These are phyloP conservation scores for Ciborinia camelliae DNA, from an alignment of 2,329 filamentous ascomycete genomes.

Conservation along the genomic window DNA sequence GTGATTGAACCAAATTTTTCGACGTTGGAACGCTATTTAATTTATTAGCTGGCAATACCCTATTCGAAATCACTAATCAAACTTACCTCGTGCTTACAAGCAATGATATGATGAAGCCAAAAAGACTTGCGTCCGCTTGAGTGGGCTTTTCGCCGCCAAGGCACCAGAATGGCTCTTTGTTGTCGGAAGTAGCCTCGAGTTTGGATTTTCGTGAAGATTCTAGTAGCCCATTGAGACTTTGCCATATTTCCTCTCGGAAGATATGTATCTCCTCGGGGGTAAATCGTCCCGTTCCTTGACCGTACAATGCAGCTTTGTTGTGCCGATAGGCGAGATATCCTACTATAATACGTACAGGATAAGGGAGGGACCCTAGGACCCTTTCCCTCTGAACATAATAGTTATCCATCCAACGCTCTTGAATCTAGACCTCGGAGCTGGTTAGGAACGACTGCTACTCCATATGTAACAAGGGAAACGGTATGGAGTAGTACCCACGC, in stretches of 20 bases:
- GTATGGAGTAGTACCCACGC: slow-evolving; percentile 37
- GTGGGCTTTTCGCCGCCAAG: slow-evolving; percentile 52
- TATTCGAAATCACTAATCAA: background rate
- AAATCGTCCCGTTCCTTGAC: slow-evolving; percentile 55
- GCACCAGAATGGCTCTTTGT: slow-evolving; percentile 51
- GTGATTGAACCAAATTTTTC: slow-evolving; percentile 43
- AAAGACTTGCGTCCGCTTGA: slow-evolving; percentile 55
- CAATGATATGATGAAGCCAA: slow-evolving; percentile 53
- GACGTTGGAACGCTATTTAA: slow-evolving; percentile 46
- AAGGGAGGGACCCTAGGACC: slow-evolving; percentile 49
- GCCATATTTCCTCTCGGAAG: slow-evolving; percentile 53
- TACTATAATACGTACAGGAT: slow-evolving; percentile 49
- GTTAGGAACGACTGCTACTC: background rate
- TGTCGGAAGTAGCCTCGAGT: background rate
- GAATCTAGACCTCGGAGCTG: slow-evolving; percentile 35
- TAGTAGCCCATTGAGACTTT: slow-evolving; percentile 47
- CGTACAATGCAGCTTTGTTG: slow-evolving; percentile 45
- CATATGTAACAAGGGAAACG: background rate
- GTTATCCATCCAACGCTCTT: slow-evolving; percentile 58
- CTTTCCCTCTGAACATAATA: slow-evolving; percentile 56
- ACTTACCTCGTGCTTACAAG: slow-evolving; percentile 54
- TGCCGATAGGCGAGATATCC: slow-evolving; percentile 49
- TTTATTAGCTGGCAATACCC: background rate
- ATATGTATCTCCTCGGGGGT: slow-evolving; percentile 47
- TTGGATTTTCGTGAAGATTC: slow-evolving; percentile 34